Evolutionary conservation across 805 yeast genomes (phyloP), one percentile per base, ranked within the genome.

Genomic region (Kodamaea nitidulidarum): DNA sequence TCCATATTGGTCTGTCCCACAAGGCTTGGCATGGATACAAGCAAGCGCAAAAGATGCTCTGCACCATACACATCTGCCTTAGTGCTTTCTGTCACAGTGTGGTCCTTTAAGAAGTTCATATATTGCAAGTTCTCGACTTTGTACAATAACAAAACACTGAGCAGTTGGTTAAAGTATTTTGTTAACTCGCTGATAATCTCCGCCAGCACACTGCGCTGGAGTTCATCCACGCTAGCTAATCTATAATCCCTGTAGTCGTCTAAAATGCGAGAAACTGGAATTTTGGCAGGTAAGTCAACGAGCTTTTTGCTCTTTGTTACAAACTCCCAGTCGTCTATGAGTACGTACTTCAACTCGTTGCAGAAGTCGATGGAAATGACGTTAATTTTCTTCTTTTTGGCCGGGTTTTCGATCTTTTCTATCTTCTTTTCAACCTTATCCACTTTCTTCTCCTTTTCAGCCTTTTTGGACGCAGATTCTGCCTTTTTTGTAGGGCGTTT

Each of bases 311-410:
- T 85, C 50, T 84, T 85, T 1, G 98, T 88, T 24, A 91, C 73
- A 48, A 70, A 71, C 59, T 91, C 96, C 98, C 98, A 91, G 65
- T 91, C 98, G 57, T 87, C 88, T 1, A 90, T 95, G 27, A 91
- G 64, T 3, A 80, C 51, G 4, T 82, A 65, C 58, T 88, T 90
- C 41, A 91, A 65, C 24, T 70, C 61, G 4, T 82, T 65, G 56
- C 87, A 88, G 43, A 91, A 65, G 21, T 70, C 62, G 36, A 80
- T 78, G 2, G 91, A 85, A 6, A 90, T 75, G 10, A 83, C 84
- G 32, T 67, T 56, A 36, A 65, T 58, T 40, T 58, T 54, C 41
- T 46, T 39, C 47, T 41, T 43, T 40, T 31, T 39, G 35, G 21
- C 40, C 18, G 27, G 26, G 14, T 25, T 38, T 11, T 36, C 9